These are phyloP conservation scores for Favolaschia claudopus DNA, from an alignment of 768 basidiomycete genomes.

Conservation along the genomic window DNA sequence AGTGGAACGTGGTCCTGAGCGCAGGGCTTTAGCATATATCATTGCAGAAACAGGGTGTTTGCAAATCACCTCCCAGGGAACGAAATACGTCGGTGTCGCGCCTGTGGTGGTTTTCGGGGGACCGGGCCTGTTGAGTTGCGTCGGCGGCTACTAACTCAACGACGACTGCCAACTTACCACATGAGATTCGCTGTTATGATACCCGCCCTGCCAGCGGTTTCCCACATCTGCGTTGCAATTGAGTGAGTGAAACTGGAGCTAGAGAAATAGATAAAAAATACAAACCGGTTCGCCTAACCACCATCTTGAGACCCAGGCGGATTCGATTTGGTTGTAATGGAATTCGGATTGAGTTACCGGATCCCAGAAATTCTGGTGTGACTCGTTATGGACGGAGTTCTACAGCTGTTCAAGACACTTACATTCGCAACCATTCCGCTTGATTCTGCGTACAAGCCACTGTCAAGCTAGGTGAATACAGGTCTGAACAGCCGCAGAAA, in stretches of 20 bases:
- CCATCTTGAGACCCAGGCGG: conserved; percentile 75
- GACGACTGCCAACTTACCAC: conserved; percentile 80
- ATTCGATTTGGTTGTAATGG: conserved; percentile 69
- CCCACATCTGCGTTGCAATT: conserved; percentile 76
- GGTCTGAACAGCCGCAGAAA: neutral
- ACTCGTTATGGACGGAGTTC: neutral
- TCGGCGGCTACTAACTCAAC: conserved; percentile 31
- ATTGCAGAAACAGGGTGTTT: neutral
- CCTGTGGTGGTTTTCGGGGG: conserved; percentile 77
- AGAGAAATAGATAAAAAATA: neutral
- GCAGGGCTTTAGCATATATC: conserved; percentile 13
- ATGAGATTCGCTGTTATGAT: conserved; percentile 86
- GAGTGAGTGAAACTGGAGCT: too few relatives aligned
- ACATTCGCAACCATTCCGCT: conserved; percentile 94
- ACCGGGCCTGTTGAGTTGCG: conserved; percentile 69
- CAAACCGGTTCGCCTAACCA: conserved; percentile 90
- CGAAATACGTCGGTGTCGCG: conserved; percentile 71
- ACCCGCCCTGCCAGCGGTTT: conserved; percentile 79
- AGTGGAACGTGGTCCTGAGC: conserved; percentile 68
- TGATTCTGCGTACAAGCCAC: conserved; percentile 87
- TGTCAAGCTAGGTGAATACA: conserved; percentile 55
- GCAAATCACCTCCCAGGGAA: conserved; percentile 73
- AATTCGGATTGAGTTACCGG: conserved; percentile 69
- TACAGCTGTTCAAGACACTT: conserved; percentile 23
- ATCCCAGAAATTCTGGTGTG: conserved; percentile 84